These are phyloP conservation scores for Buxus sempervirens DNA, from an alignment of 164 flowering plant genomes.

Conservation along the genomic window DNA sequence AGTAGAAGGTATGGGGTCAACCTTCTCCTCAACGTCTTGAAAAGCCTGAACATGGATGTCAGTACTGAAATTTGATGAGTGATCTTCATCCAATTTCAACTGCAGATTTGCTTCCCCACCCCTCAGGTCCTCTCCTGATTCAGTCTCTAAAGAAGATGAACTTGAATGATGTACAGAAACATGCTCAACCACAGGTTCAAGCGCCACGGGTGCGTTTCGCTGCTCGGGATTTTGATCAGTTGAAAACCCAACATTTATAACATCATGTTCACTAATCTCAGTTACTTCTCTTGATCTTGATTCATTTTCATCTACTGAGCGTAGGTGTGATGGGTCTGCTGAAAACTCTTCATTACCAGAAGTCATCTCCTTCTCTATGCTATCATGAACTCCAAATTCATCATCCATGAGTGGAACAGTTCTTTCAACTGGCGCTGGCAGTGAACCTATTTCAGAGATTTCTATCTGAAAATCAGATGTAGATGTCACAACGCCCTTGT, in stretches of 20 bases:
- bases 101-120: slow-evolving; percentile 15
- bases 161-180: slow-evolving; percentile 13
- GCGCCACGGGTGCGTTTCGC: neutral
- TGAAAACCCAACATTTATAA: slow-evolving; percentile 11
- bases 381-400: slow-evolving; percentile 19
- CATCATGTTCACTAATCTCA: slow-evolving; percentile 16
- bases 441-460: slow-evolving; percentile 24
- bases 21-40: slow-evolving; percentile 25
- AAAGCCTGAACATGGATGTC: neutral
- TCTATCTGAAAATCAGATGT: slow-evolving; percentile 35
- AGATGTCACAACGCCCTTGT: slow-evolving; percentile 13
- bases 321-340: slow-evolving; percentile 16
- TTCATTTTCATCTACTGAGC: slow-evolving; percentile 27
- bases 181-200: slow-evolving; percentile 12
- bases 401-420: slow-evolving; percentile 12
- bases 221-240: slow-evolving; percentile 1
- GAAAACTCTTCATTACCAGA: slow-evolving; percentile 14
- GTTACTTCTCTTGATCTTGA: slow-evolving; percentile 12
- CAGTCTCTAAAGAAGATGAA: slow-evolving; percentile 22
- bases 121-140: slow-evolving; percentile 19
- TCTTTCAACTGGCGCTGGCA: slow-evolving; percentile 17
- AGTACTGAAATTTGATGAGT: slow-evolving; percentile 11
- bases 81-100: slow-evolving; percentile 7
- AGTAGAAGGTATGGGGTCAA: slow-evolving; percentile 12
- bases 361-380: slow-evolving; percentile 13